These are phyloP conservation scores for Tylopilus cervinicoccineus DNA, from an alignment of 768 basidiomycete genomes.

Conservation along the genomic window DNA sequence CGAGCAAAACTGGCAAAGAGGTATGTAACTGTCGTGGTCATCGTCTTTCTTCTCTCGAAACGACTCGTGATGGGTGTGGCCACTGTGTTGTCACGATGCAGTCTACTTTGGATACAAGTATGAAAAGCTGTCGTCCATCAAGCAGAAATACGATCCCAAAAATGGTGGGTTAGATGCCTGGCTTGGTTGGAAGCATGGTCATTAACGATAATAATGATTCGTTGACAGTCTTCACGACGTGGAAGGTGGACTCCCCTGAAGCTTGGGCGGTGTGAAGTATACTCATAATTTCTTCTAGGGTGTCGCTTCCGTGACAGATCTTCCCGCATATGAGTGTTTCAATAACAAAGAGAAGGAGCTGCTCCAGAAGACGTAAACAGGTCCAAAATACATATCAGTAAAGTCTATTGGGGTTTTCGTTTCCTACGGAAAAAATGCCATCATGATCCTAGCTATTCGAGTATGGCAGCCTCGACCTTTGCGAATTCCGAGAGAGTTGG, in stretches of 20 bases:
- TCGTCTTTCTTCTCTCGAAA: not conserved
- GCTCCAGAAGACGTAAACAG: not conserved
- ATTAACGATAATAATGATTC: not conserved
- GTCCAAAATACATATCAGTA: not conserved
- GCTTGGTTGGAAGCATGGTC: not conserved
- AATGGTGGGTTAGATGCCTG: constrained; percentile 13
- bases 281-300: not conserved
- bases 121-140: constrained; percentile 12
- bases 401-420: not conserved
- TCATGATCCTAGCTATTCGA: too few relatives aligned
- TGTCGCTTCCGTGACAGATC: constrained; percentile 1
- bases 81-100: not conserved
- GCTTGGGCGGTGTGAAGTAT: too few relatives aligned
- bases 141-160: constrained; percentile 19
- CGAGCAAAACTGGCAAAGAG: constrained; percentile 19
- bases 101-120: constrained; percentile 23
- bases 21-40: not conserved
- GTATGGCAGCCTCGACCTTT: too few relatives aligned
- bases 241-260: constrained; percentile 18
- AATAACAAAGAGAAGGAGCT: constrained; percentile 1
- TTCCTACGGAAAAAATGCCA: not conserved
- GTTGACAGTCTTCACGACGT: constrained; percentile 15
- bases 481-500: too few relatives aligned
- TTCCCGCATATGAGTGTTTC: constrained; percentile 4
- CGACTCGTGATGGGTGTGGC: not conserved